Base-by-base conservation (phyloP, 106 monocot species). In the Apostasia ramifera region DNA sequence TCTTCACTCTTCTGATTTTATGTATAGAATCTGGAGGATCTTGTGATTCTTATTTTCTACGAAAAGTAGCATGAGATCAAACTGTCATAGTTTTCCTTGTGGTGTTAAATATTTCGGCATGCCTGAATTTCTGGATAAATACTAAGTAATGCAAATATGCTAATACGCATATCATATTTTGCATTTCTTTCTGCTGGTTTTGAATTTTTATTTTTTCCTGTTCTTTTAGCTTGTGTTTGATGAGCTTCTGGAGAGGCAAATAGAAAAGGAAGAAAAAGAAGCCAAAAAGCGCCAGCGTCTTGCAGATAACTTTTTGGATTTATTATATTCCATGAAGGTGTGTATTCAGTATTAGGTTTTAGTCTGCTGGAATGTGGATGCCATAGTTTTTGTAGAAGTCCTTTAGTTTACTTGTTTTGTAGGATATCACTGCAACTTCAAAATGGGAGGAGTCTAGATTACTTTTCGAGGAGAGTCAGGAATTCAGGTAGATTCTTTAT, bases 241-340 rank as follows among this genome's bases (percentile, higher is more conserved):
- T 69, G 97, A 98, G 48, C 70, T 90, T 52, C n/a, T 92, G 69
- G 92, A 87, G 73, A 80, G 87, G 66, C 74, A 75, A 13, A 87
- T 66, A 65, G 97, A 98, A 56, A 98, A 90, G 75, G 92, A 92
- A 64, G 89, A 92, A 68, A 98, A 90, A 66, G 95, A 97, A 79
- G 84, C 86, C 43, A 97, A 82, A 80, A 92, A 82, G 57, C 86
- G 80, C 51, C 95, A 85, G 59, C 82, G 89, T 2, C 80, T 87
- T 66, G 85, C 71, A 61, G 91, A 98, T 48, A 71, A 85, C 73
- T 98, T 98, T 57, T 79, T 87, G 47, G 89, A 89, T 72, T 72
- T 90, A 6, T 71, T 98, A 60, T 83, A 87, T 58, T 86, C 87
- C 3, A 80, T 92, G 8, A 98, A 90, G 85, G 97, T 90, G 79